Evolutionary conservation across 805 yeast genomes (phyloP), one percentile per base, ranked within the genome.

Genomic region (Kluyveromyces wickerhamii): DNA sequence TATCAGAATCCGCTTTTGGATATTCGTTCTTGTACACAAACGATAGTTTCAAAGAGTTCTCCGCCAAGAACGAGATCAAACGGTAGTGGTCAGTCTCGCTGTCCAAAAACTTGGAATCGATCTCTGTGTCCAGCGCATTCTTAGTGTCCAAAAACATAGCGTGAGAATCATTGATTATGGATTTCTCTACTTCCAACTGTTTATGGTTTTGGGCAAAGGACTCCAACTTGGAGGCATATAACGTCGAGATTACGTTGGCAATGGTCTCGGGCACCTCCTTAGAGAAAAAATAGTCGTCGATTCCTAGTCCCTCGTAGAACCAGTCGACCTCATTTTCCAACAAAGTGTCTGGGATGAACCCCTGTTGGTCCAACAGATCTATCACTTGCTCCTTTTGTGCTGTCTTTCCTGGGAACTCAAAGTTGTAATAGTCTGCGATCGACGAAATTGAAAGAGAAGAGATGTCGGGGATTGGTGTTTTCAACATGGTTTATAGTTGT

Each of bases 161-260:
- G 52, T 86, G 95, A 54, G 82, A 88, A 12, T 74, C 79, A 29
- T 74, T 71, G 57, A 85, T 88, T 43, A 87, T 71, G 55, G 79
- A 79, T 57, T 86, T 84, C 43, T 79, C 84, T 44, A 89, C 79
- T 44, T 77, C 14, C 79, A 79, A 42, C 65, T 63, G 39, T 60
- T 61, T 35, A 23, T 27, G 28, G 15, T 43, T 40, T 42, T 72
- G 63, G 3, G 92, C 81, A 54, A 71, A 84, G 6, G 95, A 94
- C 47, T 89, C 92, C 35, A 92, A 72, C 57, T 92, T 92, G 38
- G 96, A 88, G 21, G 96, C 84, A 61, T 89, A 89, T 36, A 89
- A 67, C 7, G 96, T 82, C 52, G 82, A 82, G 48, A 89, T 84
- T 52, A 88, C 87, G 36, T 79, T 72, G 12, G 84, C 88, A 45